Base-by-base conservation (phyloP, 2,329 filamentous ascomycete species). In the Aspergillus brasiliensis region DNA sequence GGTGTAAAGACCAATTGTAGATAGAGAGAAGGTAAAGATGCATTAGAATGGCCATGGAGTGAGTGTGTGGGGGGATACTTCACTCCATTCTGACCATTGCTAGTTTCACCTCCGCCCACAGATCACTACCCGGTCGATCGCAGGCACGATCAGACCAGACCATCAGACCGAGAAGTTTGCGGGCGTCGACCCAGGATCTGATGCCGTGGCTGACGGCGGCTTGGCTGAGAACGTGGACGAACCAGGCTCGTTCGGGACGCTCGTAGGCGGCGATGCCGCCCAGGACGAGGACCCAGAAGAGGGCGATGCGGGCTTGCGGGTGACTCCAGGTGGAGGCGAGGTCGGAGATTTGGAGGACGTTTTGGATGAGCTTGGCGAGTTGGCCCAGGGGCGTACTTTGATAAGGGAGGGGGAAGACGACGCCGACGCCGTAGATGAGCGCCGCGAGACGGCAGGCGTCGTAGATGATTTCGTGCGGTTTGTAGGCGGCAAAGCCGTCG, bases 401-500 rank as follows among this genome's bases (percentile, higher is more conserved):
- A 2, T 70, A 69, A 2, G 77, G 77, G 0, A 79, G 65, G 11
- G 77, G 77, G 59, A 77, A 77, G 31, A 78, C 65, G 6, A 78
- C 73, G 8, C 76, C 71, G 21, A 77, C 70, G 53, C 73, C 71
- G 63, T 75, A 78, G 13, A 78, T 67, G 3, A 76, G 60, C 1
- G 69, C 71, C 3, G 73, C 71, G 3, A 79, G 65, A 10, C 76
- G 76, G 48, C 69, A 73, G 8, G 73, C 60, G 49, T 78, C 73
- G 58, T 77, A 76, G 15, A 73, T 69, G 13, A 65, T 57, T 27
- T 68, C 62, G 1, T 69, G 65, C 1, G 63, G 65, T 10, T 65
- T 63, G 19, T 68, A 59, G 1, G 66, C 52, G 60, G 65, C 64
- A 42, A 56, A 51, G 8, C 61, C 53, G 5, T 57, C 21, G 3